Evolutionary conservation across 2,329 filamentous ascomycete species (phyloP).

Genomic region (Colletotrichum neosansevieriae): DNA sequence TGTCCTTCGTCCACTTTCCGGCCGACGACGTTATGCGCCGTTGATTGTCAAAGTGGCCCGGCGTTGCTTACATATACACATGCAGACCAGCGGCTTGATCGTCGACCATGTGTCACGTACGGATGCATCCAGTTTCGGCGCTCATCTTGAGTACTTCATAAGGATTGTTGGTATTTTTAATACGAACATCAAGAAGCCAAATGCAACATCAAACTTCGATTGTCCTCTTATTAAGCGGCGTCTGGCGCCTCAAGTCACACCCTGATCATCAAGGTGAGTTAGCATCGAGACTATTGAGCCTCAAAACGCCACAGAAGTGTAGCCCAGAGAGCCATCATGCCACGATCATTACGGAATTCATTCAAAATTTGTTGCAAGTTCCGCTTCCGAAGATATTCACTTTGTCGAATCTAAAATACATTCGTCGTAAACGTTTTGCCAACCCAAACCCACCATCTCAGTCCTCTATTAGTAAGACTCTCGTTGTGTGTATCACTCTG

Average conservation of each 20-base stretch:
- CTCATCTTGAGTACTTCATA: not conserved
- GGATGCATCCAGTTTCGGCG: not conserved
- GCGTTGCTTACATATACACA: not conserved
- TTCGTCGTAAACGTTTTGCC: slow-evolving; percentile 29
- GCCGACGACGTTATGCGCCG: not conserved
- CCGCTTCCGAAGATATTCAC: slow-evolving; percentile 3
- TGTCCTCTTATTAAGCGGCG: not conserved
- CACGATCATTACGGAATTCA: not conserved
- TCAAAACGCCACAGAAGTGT: not conserved
- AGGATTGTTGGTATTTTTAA: not conserved
- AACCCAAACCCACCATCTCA: slow-evolving; percentile 27
- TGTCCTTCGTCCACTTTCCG: slow-evolving; percentile 25
- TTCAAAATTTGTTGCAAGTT: not conserved
- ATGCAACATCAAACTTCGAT: not conserved
- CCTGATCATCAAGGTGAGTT: not conserved
- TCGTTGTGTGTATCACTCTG: slow-evolving; percentile 27
- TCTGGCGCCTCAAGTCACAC: not conserved
- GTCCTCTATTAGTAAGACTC: slow-evolving; percentile 35
- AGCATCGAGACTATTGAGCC: too few relatives aligned
- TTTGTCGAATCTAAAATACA: slow-evolving; percentile 29
- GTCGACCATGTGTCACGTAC: not conserved
- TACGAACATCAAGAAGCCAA: not conserved
- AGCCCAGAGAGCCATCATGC: not conserved
- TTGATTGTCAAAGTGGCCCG: not conserved
- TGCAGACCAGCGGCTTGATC: not conserved